Base-by-base conservation (phyloP, 345 rosid genomes). In the Acer negundo region DNA sequence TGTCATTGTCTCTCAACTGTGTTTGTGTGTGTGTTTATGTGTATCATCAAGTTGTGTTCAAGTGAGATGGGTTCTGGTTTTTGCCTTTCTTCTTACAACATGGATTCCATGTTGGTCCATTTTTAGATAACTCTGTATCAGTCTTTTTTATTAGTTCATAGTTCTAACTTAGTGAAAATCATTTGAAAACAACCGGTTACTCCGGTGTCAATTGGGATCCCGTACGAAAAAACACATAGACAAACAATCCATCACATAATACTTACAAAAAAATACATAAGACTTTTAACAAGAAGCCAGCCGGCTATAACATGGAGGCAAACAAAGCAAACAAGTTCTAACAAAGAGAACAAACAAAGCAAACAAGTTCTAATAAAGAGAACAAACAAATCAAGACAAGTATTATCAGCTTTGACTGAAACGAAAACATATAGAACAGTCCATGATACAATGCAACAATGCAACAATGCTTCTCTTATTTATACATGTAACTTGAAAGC, bases 251-350 rank as follows among this genome's bases (percentile, higher is more conserved):
- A 4, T 35, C 38, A 35, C 38, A 35, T 35, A 6, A 35, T 35
- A 3, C 5, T 35, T 5, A 35, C 6, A 4, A 35, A 42, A 42
- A 42, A 5, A 8, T 9, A 8, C 7, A 9, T 24, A 12, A 44
- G 67, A 61, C 55, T 42, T 61, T 40, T 46, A 46, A 22, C 19
- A 1, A 7, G 38, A 47, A 74, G 61, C 70, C 61, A 74, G 70
- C 70, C 69, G 62, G 47, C 62, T 11, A 12, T n/a, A 19, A n/a
- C 16, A 20, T 5, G 44, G 24, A 49, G 44, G 7, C 58, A 44
- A 31, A 40, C 70, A 67, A 35, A 46, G 3, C 56, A 46, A 44
- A 47, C 55, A 69, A 46, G 40, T 7, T 26, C 31, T 16, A 40
- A 40, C 2, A 40, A 7, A 40, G 20, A 42, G n/a, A n/a, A n/a